These are phyloP conservation scores for Pelargonium australe DNA, from an alignment of 441 rosid genomes.

Conservation along the genomic window DNA sequence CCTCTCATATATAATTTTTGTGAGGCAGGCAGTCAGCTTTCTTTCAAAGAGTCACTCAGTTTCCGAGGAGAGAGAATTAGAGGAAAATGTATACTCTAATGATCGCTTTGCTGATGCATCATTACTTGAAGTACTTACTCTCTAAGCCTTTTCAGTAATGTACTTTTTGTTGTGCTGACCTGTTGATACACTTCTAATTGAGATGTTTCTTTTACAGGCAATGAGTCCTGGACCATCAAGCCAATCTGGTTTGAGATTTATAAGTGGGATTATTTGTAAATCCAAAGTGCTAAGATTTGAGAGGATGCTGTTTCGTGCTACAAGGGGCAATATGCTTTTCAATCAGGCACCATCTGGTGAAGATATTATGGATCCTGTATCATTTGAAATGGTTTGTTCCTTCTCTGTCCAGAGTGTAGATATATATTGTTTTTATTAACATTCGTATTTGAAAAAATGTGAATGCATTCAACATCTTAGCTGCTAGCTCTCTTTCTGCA, in stretches of 20 bases:
- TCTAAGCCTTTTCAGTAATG: conserved; percentile 17
- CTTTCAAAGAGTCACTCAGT: conserved; percentile 59
- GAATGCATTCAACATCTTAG: conserved; percentile 3
- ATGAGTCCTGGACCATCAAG: conserved; percentile 49
- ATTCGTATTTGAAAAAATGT: conserved; percentile 11
- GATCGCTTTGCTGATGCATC: conserved; percentile 43
- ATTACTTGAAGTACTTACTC: conserved; percentile 57
- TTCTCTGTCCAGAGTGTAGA: conserved; percentile 27
- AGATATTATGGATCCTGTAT: conserved; percentile 72
- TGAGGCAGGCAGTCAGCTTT: conserved; percentile 63
- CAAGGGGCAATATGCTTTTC: conserved; percentile 79
- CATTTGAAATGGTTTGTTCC: conserved; percentile 70
- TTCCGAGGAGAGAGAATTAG: conserved; percentile 70
- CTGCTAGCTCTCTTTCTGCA: not conserved
- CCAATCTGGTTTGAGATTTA: conserved; percentile 82
- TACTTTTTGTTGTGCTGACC: conserved; percentile 19
- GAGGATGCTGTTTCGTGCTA: conserved; percentile 92
- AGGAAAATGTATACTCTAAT: conserved; percentile 59
- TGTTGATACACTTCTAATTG: conserved; percentile 16
- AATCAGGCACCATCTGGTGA: conserved; percentile 71
- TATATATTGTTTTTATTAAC: conserved; percentile 7
- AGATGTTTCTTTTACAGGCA: conserved; percentile 47
- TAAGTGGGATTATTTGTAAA: conserved; percentile 82
- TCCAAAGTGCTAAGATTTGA: conserved; percentile 75
- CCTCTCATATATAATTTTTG: conserved; percentile 7